Evolutionary conservation across 202 grass and related monocot species (phyloP).

Genomic region (Schoenoplectus tabernaemontani): DNA sequence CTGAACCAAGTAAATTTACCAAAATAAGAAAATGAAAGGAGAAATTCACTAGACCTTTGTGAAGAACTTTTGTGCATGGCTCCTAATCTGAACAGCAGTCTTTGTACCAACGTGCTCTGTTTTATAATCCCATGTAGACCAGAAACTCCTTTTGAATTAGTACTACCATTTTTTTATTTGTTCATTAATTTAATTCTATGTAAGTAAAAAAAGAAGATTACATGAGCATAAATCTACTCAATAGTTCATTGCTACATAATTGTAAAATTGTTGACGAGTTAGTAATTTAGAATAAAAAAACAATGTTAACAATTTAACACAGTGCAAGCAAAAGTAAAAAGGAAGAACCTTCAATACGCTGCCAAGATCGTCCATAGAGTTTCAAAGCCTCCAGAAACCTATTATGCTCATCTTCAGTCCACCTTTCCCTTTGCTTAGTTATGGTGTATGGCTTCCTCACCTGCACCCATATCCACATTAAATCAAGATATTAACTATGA

Average conservation of each 20-base stretch:
- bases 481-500: not conserved
- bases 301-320: not conserved
- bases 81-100: constrained; percentile 90
- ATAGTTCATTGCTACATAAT: not conserved
- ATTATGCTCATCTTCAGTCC: constrained; percentile 97
- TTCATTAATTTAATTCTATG: constrained; percentile 21
- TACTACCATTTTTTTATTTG: constrained; percentile 7
- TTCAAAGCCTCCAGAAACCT: constrained; percentile 91
- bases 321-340: constrained; percentile 7
- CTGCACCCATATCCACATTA: constrained; percentile 29
- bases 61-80: constrained; percentile 95
- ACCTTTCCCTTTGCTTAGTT: constrained; percentile 92
- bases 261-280: constrained; percentile 10
- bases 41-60: constrained; percentile 65
- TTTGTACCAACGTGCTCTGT: constrained; percentile 94
- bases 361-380: constrained; percentile 96
- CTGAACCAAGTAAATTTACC: not conserved
- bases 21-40: constrained; percentile 27
- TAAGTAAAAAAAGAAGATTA: constrained; percentile 14
- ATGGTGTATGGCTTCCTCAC: constrained; percentile 94
- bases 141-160: constrained; percentile 24
- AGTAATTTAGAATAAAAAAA: not conserved
- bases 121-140: constrained; percentile 27
- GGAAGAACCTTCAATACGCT: constrained; percentile 88
- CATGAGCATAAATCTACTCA: constrained; percentile 27